A percentile compares a stretch with the other conserved stretches of the same genome.
phyloP scores from a whole-genome alignment of 495 filamentous ascomycete genomes.

The Lasiosphaeria ovina region DNA sequence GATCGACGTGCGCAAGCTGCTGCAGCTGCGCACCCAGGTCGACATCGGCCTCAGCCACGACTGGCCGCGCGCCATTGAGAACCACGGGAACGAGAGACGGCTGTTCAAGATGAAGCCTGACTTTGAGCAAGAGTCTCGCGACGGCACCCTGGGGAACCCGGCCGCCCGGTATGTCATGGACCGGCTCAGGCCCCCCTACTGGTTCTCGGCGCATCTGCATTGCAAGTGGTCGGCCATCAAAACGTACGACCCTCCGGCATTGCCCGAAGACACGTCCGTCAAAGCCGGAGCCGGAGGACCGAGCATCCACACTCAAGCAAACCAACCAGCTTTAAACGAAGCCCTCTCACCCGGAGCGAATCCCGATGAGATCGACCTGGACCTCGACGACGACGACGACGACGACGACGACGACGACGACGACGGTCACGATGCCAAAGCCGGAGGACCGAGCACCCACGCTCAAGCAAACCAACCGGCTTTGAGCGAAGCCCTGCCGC shows the following conservation, averaged over 20 bases:
- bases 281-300: slow-evolving; percentile 2
- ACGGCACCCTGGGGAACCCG: slow-evolving; percentile 70
- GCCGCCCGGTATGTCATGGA: slow-evolving; percentile 79
- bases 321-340: not conserved
- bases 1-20: slow-evolving; percentile 84
- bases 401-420: not conserved
- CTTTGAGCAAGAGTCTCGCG: slow-evolving; percentile 69
- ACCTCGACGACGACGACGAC: slow-evolving; percentile 22
- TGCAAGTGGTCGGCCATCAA: slow-evolving; percentile 77
- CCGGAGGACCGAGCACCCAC: not conserved
- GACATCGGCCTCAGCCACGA: slow-evolving; percentile 93
- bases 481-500: too few relatives aligned
- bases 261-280: slow-evolving; percentile 6
- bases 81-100: slow-evolving; percentile 58
- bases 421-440: not conserved
- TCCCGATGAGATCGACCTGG: slow-evolving; percentile 15
- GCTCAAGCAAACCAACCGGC: too few relatives aligned
- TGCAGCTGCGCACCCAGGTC: slow-evolving; percentile 78
- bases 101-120: slow-evolving; percentile 69
- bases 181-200: slow-evolving; percentile 74
- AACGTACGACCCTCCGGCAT: slow-evolving; percentile 48
- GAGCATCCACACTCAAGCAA: too few relatives aligned
- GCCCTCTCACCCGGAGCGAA: not conserved
- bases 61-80: slow-evolving; percentile 83
- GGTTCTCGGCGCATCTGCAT: slow-evolving; percentile 95